Evolutionary conservation across 345 rosid species (phyloP).

Genomic region (Viola odorata): DNA sequence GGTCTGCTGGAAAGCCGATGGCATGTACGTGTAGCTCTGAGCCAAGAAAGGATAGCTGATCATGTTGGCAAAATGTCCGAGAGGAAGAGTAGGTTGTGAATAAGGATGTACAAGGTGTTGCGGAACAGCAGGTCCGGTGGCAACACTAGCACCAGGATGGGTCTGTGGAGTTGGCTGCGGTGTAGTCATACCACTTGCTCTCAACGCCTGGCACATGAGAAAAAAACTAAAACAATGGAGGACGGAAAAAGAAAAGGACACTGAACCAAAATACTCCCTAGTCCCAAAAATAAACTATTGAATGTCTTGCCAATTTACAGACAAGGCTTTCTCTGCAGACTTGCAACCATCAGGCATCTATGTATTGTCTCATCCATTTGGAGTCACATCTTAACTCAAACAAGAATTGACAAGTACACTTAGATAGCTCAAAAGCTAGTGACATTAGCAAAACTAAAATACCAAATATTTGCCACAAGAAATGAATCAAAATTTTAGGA

Average conservation of each 20-base stretch:
- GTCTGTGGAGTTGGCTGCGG: slow-evolving; percentile 63
- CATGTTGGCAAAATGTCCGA: slow-evolving; percentile 87
- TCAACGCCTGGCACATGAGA: slow-evolving; percentile 44
- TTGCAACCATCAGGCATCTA: too few species aligned
- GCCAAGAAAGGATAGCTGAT: slow-evolving; percentile 80
- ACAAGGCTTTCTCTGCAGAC: too few species aligned
- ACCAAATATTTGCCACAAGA: too few species aligned
- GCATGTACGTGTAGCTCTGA: slow-evolving; percentile 89
- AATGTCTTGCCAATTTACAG: too few species aligned
- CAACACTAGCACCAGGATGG: slow-evolving; percentile 48
- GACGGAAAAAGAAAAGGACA: neutral
- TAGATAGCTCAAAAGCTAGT: too few species aligned
- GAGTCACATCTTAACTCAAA: too few species aligned
- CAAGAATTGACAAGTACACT: too few species aligned
- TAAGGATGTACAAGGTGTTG: slow-evolving; percentile 94
- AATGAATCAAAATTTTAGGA: too few species aligned
- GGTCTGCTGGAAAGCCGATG: slow-evolving; percentile 85
- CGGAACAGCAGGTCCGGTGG: slow-evolving; percentile 72
- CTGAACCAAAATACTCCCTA: neutral
- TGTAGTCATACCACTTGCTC: slow-evolving; percentile 57
- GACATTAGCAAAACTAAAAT: too few species aligned
- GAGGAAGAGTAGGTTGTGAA: slow-evolving; percentile 76
- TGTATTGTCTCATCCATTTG: too few species aligned
- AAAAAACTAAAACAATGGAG: slow-evolving; percentile 12
- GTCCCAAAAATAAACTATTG: too few species aligned